Percentiles rank a stretch among this genome's conserved stretches.
Conservation (phyloP, 2,329 filamentous ascomycete species). For the Bipolaris bicolor region DNA sequence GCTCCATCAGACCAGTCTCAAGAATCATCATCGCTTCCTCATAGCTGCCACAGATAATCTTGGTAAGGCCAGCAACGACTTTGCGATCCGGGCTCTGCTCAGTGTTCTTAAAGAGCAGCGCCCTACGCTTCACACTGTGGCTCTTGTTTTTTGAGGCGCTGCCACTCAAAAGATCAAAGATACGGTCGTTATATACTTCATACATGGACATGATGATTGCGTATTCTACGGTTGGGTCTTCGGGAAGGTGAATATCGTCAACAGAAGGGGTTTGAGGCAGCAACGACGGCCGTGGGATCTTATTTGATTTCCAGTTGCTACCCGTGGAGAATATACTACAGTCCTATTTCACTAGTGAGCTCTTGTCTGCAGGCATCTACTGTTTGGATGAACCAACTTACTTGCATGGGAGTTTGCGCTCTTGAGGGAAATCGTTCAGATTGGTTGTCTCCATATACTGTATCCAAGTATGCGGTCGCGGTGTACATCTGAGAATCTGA, state of each 20-base stretch:
- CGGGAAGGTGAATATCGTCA: constrained; percentile 68
- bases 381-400: constrained; percentile 41
- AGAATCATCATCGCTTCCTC: constrained; percentile 87
- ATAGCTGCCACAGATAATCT: constrained; percentile 82
- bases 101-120: constrained; percentile 89
- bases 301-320: constrained; percentile 60
- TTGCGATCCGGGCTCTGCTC: constrained; percentile 90
- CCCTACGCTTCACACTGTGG: constrained; percentile 67
- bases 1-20: constrained; percentile 85
- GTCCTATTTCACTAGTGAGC: constrained; percentile 55
- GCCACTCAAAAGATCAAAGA: constrained; percentile 85
- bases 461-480: constrained; percentile 79
- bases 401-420: constrained; percentile 55
- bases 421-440: constrained; percentile 56
- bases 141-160: constrained; percentile 62
- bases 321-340: constrained; percentile 62
- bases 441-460: constrained; percentile 72
- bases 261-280: constrained; percentile 79
- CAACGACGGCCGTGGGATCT: constrained; percentile 71
- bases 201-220: constrained; percentile 95
- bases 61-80: constrained; percentile 87
- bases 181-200: constrained; percentile 97
- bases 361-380: constrained; percentile 27
- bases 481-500: constrained; percentile 80
- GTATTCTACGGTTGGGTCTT: constrained; percentile 77